Percentiles rank a stretch among this genome's conserved stretches.
Evolutionary conservation across 306 rosid species (phyloP).

Genomic region (Glycine soja): DNA sequence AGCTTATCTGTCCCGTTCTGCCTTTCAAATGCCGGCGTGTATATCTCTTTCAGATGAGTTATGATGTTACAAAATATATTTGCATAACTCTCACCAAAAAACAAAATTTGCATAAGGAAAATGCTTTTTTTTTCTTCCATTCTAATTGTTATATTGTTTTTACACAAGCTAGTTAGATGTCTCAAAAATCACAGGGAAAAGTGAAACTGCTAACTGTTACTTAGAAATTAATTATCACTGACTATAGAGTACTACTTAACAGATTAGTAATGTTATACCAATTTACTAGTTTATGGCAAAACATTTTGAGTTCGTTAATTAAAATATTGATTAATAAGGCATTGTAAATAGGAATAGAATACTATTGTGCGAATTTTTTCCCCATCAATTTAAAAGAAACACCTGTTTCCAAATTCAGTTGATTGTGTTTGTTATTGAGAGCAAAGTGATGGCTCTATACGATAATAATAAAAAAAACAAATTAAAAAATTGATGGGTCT

Average conservation of each 20-base stretch:
- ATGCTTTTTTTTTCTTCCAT: not conserved
- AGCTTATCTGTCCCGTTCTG: not conserved
- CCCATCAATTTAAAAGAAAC: not conserved
- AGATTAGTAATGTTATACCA: not conserved
- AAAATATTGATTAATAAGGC: not conserved
- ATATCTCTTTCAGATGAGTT: not conserved
- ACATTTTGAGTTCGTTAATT: not conserved
- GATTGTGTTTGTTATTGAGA: not conserved
- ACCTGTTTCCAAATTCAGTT: not conserved
- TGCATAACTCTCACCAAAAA: no score
- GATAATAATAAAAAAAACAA: no score
- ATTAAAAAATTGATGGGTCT: conserved; percentile 14
- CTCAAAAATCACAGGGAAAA: no score
- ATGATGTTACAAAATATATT: not conserved
- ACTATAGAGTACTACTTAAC: no score
- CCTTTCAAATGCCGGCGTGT: not conserved
- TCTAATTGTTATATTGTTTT: not conserved
- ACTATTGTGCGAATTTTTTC: not conserved
- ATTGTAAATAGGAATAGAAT: not conserved
- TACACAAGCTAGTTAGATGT: no score
- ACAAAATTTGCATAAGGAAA: not conserved
- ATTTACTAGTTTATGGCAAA: not conserved
- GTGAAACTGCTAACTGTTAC: no score
- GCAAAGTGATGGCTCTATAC: not conserved
- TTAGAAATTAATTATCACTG: no score